Evolutionary conservation across 1,139 yeast species (phyloP), one percentile per base, ranked within the genome.

Genomic region (Hyphopichia burtonii): DNA sequence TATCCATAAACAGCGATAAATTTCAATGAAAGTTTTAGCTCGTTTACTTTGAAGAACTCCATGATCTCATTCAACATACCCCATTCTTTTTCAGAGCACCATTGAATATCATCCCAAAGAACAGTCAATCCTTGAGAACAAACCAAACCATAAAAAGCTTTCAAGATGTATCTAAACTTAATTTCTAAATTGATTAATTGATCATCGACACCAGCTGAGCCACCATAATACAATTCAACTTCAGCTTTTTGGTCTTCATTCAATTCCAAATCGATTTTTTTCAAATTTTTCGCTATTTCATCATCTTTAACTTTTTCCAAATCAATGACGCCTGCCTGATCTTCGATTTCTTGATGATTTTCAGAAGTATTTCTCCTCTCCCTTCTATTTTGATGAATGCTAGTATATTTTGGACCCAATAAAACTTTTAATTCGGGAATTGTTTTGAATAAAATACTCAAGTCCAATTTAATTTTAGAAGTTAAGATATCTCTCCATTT

Each of bases 71-170:
- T 52, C 5, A 63, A 39, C 48, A 69, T 46, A 3, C 43, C 46
- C 56, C 66, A 58, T 44, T 68, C 73, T 17, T 54, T 58, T 12
- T 49, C 49, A 0, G 66, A 49, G 40, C 76, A 67, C 71, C 74
- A 72, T 41, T 78, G 80, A 27, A 74, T 54, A 54, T 78, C 80
- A 50, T 78, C 82, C 33, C 75, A 57, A 41, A 74, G 66, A 2
- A 77, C 53, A 0, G 80, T 75, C 40, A 77, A 55, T 1, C 79
- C 80, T 19, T 65, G 67, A 16, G 57, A 53, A 4, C 75, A 74
- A 42, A 77, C 63, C 8, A 78, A 52, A 22, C 70, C 65, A 43
- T 69, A 71, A 32, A 78, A 53, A 11, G 66, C 55, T 45, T 75
- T 76, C 41, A 78, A 61, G 15, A 74, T 64, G 43, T 67, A 71